Evolutionary conservation across 2,329 filamentous ascomycete species (phyloP), one percentile per base, ranked within the genome.

Genomic region (Venturia pyrina): DNA sequence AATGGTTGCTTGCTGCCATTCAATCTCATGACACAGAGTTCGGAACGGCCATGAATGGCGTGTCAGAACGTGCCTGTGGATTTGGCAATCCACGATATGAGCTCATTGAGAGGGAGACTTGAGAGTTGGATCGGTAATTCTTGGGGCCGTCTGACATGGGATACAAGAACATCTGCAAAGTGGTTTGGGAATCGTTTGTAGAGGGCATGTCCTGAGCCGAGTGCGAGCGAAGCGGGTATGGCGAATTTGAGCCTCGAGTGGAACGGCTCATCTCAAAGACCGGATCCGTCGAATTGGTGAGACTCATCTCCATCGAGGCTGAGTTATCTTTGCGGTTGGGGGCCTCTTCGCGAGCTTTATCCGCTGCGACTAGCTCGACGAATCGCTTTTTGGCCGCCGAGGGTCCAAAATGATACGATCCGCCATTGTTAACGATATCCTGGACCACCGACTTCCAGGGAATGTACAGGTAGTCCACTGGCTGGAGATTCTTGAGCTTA

Each of bases 351-450:
- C 43, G 11, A 44, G 60, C 37, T 43, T 43, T 62, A 15, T 48
- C 40, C 17, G 48, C 44, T 6, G 28, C 40, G 5, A 34, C 21
- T 13, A 82, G 70, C 71, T 85, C 80, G 19, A 77, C 73, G 81
- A 83, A 87, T 75, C 85, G 86, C 75, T 83, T 85, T 73, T 86
- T 85, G 70, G 83, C 86, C 0, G 85, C 87, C 1, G 83, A 80
- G 69, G 84, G 82, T 2, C 84, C 84, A 70, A 87, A 87, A 43
- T 78, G 77, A 70, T 87, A 87, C 2, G 80, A 81, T 8, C 83
- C 84, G 2, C 83, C 83, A 57, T 81, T 72, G 3, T 74, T 70
- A 68, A 71, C 73, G 65, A 88, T 85, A 68, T 80, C 82, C 41
- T 83, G 79, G 1, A 80, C 79, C 28, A 87, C 80, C 65, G 79